Percentiles rank a stretch among this genome's conserved stretches.
phyloP scores from a whole-genome alignment of 345 rosid genomes.

The Pistacia integerrima region DNA sequence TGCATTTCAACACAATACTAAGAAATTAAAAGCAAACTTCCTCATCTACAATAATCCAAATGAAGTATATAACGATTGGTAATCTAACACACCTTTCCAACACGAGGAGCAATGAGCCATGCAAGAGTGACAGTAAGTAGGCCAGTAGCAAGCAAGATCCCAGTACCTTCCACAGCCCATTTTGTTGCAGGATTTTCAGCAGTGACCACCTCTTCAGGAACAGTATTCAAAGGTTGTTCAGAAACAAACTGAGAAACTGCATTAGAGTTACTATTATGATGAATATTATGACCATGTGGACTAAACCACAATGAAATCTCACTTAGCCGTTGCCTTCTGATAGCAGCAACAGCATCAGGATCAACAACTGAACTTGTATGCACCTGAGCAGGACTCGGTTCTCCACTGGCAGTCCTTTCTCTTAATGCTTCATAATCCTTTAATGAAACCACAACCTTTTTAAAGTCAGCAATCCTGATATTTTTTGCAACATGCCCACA shows the following conservation, averaged over 20 bases:
- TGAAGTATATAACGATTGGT: not conserved
- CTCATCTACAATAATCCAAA: not conserved
- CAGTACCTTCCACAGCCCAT: slow-evolving; percentile 97
- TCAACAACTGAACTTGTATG: slow-evolving; percentile 53
- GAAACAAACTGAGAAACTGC: slow-evolving; percentile 60
- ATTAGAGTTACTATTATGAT: slow-evolving; percentile 36
- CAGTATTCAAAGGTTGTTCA: slow-evolving; percentile 59
- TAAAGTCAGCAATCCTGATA: slow-evolving; percentile 56
- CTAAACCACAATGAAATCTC: slow-evolving; percentile 88
- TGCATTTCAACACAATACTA: slow-evolving; percentile 6
- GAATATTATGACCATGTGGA: slow-evolving; percentile 49
- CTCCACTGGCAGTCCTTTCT: slow-evolving; percentile 71
- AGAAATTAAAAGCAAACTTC: not conserved
- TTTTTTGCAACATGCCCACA: slow-evolving; percentile 74
- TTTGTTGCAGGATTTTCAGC: slow-evolving; percentile 77
- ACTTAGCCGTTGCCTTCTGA: slow-evolving; percentile 77
- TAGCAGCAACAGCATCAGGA: slow-evolving; percentile 80
- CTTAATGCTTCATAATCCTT: slow-evolving; percentile 75
- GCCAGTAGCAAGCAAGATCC: slow-evolving; percentile 92
- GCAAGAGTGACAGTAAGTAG: slow-evolving; percentile 88
- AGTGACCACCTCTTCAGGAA: slow-evolving; percentile 48
- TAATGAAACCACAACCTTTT: slow-evolving; percentile 64
- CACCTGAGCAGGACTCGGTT: slow-evolving; percentile 53
- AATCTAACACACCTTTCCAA: slow-evolving; percentile 72
- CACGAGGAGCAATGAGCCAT: slow-evolving; percentile 97